phyloP scores from a whole-genome alignment of 306 rosid genomes.

The Albizia julibrissin region DNA sequence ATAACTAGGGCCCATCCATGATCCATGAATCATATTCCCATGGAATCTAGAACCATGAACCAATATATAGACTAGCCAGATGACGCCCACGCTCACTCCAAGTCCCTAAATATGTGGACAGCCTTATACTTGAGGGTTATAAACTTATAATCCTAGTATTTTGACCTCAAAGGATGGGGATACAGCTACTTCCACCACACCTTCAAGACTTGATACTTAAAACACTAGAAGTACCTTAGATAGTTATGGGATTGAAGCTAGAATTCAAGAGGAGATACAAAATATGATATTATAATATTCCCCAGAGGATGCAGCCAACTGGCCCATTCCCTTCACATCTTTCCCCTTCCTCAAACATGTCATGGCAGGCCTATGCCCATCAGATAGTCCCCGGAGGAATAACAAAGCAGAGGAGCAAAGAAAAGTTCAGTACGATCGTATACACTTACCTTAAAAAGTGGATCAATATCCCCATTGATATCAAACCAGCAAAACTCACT shows the following conservation, averaged over 20 bases:
- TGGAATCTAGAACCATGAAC: background rate
- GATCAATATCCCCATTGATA: slow-evolving; percentile 85
- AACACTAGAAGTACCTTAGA: background rate
- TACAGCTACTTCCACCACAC: background rate
- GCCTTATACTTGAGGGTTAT: background rate
- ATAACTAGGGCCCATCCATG: slow-evolving; percentile 2
- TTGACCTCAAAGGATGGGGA: background rate
- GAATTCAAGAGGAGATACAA: background rate
- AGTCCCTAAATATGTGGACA: background rate
- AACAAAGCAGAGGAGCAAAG: slow-evolving; percentile 7
- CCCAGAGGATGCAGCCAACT: background rate
- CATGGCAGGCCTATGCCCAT: background rate
- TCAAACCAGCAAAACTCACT: slow-evolving; percentile 83
- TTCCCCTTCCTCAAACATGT: background rate
- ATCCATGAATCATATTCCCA: background rate
- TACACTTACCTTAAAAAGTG: slow-evolving; percentile 79
- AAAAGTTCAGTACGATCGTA: background rate
- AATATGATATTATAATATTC: background rate
- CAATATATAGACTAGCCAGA: background rate
- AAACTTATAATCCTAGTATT: slow-evolving; percentile 4
- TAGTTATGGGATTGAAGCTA: background rate
- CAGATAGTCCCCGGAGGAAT: background rate
- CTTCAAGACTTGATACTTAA: background rate
- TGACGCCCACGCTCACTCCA: background rate
- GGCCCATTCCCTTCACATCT: background rate